Evolutionary conservation across 208 protist species (phyloP).

Genomic region (Tritrichomonas musculus): DNA sequence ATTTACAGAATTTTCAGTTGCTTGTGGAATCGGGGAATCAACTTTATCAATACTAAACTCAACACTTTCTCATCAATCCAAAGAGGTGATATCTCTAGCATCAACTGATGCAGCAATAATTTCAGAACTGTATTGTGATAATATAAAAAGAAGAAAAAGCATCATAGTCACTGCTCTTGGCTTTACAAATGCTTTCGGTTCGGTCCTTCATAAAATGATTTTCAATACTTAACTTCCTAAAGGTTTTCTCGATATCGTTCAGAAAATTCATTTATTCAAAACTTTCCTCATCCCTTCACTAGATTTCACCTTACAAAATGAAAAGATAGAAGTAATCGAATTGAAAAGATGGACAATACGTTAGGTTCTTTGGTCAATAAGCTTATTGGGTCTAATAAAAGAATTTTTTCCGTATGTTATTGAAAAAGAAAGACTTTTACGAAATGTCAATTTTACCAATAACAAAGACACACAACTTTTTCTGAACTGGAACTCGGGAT

Average conservation of each 20-base stretch:
- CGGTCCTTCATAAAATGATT: neutral
- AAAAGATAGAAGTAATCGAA: too few species aligned
- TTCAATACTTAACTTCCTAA: neutral
- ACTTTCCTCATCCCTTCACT: too few species aligned
- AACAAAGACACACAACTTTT: too few species aligned
- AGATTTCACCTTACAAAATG: too few species aligned
- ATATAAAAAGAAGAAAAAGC: neutral
- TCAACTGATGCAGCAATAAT: neutral
- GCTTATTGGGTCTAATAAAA: too few species aligned
- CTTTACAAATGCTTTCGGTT: neutral
- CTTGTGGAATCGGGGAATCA: neutral
- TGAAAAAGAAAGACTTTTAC: too few species aligned
- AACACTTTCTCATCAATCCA: neutral
- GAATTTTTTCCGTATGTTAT: too few species aligned
- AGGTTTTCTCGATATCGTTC: neutral
- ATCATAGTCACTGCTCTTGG: neutral
- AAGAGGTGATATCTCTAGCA: neutral
- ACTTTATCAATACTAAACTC: neutral
- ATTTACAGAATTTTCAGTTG: neutral
- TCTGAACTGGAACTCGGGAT: too few species aligned
- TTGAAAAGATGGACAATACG: too few species aligned
- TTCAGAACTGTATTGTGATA: neutral
- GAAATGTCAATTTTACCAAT: too few species aligned
- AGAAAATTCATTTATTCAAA: too few species aligned
- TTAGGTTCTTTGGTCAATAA: too few species aligned